Evolutionary conservation across 306 rosid species (phyloP), one percentile per base, ranked within the genome.

Genomic region (Abrus pulchellus): DNA sequence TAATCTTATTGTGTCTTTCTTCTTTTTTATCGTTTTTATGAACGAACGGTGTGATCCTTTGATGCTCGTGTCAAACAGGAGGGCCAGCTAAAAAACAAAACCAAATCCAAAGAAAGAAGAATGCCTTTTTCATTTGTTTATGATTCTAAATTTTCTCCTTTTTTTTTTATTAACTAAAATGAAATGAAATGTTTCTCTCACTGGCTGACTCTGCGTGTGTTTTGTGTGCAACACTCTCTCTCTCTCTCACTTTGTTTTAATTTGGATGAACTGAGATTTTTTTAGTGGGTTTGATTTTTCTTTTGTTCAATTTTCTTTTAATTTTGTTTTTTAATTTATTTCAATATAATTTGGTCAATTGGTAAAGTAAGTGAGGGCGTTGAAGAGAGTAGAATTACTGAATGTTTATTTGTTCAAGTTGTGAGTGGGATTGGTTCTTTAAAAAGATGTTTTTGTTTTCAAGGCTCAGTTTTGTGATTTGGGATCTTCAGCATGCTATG

Each of bases 31-130:
- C 1, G 49, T 11, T 75, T 62, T 85, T 81, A 76, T 52, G 82
- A 86, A 77, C 81, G 79, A 87, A 82, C 84, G 88, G 87, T 59
- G 80, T 82, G 82, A 85, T 74, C 12, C 6, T 20, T 32, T 56
- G 76, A 66, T 61, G 80, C 57, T 85, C 82, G 79, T 70, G 88
- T 87, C 86, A 87, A 84, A 84, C 81, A 38, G 85, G 80, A 75
- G 63, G 69, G 52, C 68, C 70, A 80, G 67, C 81, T 82, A 59
- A 63, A 77, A 77, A 73, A 62, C 66, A 68, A 74, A 60, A 72
- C 61, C 34, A 68, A 68, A 57, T 48, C 29, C 53, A 38, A 76
- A 75, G 68, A 75, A 7, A 45, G 79, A 56, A 67, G 56, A 68
- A 20, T 69, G 61, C 33, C 49, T 44, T 7, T 6, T 40, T 44